A percentile compares a stretch with the other conserved stretches of the same genome.
Conservation (phyloP, 2,329 filamentous ascomycete species). For the Tolypocladium album region DNA sequence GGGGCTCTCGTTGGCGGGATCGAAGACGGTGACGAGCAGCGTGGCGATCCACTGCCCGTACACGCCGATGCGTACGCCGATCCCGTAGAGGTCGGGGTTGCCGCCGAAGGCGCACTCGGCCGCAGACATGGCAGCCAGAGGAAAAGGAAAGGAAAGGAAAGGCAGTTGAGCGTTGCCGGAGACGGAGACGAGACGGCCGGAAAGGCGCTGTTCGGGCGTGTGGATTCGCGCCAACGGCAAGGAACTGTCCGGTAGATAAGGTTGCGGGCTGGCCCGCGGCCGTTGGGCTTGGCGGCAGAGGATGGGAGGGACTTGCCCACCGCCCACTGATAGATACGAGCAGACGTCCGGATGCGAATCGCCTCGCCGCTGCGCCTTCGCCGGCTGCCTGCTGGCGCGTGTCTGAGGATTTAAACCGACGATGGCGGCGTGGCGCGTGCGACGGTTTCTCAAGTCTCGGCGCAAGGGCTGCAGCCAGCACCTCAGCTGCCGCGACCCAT, state of each 20-base stretch:
- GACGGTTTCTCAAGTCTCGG: too few species aligned
- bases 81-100: constrained; percentile 16
- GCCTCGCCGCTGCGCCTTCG: neutral
- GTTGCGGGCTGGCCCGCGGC: neutral
- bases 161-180: neutral
- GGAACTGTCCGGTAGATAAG: neutral
- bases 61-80: constrained; percentile 14
- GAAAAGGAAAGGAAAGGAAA: neutral
- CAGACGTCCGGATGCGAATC: too few species aligned
- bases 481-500: neutral
- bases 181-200: neutral
- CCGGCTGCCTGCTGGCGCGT: neutral
- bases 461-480: too few species aligned
- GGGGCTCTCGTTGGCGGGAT: constrained; percentile 8
- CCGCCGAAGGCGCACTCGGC: constrained; percentile 4
- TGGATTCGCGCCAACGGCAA: neutral
- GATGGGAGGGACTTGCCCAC: too few species aligned
- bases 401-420: neutral
- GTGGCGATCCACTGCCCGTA: constrained; percentile 14
- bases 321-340: neutral
- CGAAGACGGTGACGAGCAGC: constrained; percentile 12
- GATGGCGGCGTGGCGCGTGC: neutral
- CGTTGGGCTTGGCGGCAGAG: neutral
- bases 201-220: neutral
- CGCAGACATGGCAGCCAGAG: neutral